phyloP scores from a whole-genome alignment of 1,284 basidiomycete species.

The Trichosporon sp. region DNA sequence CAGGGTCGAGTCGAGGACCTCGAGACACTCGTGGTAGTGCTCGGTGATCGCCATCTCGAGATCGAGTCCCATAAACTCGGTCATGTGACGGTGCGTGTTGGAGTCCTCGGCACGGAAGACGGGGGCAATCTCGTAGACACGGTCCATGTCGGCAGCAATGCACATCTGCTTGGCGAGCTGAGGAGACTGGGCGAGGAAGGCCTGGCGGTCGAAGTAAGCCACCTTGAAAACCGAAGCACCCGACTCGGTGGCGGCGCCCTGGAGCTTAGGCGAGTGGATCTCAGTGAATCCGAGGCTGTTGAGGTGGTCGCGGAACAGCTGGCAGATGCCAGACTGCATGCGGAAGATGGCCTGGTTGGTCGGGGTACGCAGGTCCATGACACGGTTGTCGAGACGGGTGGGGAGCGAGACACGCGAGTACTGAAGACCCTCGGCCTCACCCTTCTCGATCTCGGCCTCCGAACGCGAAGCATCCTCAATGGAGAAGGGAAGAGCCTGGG shows the following conservation, averaged over 20 bases:
- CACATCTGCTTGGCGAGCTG: slow-evolving; percentile 99
- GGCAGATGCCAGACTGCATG: slow-evolving; percentile 79
- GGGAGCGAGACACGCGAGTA: slow-evolving; percentile 67
- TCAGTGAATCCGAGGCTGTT: slow-evolving; percentile 66
- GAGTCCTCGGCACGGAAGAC: slow-evolving; percentile 97
- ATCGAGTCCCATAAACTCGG: slow-evolving; percentile 98
- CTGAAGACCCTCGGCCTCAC: slow-evolving; percentile 54
- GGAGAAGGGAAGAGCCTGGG: slow-evolving; percentile 72
- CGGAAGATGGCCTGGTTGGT: slow-evolving; percentile 97
- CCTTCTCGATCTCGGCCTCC: slow-evolving; percentile 60
- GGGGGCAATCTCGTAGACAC: slow-evolving; percentile 92
- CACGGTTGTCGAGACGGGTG: slow-evolving; percentile 90
- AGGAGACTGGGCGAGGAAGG: slow-evolving; percentile 93
- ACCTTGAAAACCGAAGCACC: slow-evolving; percentile 98
- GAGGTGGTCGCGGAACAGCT: slow-evolving; percentile 83
- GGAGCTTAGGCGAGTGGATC: slow-evolving; percentile 96
- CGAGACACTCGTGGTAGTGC: slow-evolving; percentile 94
- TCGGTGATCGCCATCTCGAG: slow-evolving; percentile 98
- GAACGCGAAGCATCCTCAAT: slow-evolving; percentile 87
- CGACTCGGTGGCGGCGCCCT: slow-evolving; percentile 93
- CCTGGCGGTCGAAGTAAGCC: slow-evolving; percentile 87
- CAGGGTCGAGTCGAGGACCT: slow-evolving; percentile 76
- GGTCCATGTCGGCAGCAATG: slow-evolving; percentile 95
- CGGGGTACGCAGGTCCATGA: slow-evolving; percentile 91
- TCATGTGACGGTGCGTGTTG: slow-evolving; percentile 96